phyloP scores from a whole-genome alignment of 192 early-diverging fungal species.

The Gryganskiella cystojenkinii region DNA sequence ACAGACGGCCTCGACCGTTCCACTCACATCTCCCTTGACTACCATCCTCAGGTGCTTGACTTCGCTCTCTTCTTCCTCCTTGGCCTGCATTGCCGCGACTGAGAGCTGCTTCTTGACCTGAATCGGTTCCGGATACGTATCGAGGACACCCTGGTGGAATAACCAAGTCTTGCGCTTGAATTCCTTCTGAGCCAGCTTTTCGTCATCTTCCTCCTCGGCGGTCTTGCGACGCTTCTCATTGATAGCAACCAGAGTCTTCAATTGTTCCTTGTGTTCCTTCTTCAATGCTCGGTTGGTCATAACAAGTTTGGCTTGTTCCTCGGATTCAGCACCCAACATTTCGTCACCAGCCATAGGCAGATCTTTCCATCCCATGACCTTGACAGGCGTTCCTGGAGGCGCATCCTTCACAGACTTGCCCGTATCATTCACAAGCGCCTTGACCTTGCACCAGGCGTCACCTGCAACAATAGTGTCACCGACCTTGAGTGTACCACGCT shows the following conservation, averaged over 20 bases:
- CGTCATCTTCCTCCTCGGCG: conserved; percentile 61
- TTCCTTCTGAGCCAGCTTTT: conserved; percentile 60
- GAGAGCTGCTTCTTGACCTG: conserved; percentile 36
- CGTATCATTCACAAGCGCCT: conserved; percentile 83
- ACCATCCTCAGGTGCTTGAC: conserved; percentile 67
- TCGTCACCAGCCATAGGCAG: conserved; percentile 92
- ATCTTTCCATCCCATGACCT: conserved; percentile 94
- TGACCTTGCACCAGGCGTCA: conserved; percentile 86
- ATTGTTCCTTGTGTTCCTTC: conserved; percentile 67
- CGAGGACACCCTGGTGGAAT: conserved; percentile 71
- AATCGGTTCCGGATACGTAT: conserved; percentile 61
- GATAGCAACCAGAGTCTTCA: conserved; percentile 77
- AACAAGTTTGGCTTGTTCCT: conserved; percentile 81
- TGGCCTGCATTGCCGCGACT: conserved; percentile 45
- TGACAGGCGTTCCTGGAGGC: conserved; percentile 87
- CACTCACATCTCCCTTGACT: conserved; percentile 93
- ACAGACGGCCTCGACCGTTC: conserved; percentile 89
- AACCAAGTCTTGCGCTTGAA: conserved; percentile 72
- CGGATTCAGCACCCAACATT: conserved; percentile 77
- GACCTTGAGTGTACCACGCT: conserved; percentile 85
- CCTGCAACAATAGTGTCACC: conserved; percentile 90
- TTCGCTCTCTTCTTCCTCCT: conserved; percentile 52
- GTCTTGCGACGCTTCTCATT: conserved; percentile 76
- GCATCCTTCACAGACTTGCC: conserved; percentile 77
- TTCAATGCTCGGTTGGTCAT: conserved; percentile 74